Evolutionary conservation across 2,329 filamentous ascomycete species (phyloP).

Genomic region (Hymenoscyphus fructigenus): DNA sequence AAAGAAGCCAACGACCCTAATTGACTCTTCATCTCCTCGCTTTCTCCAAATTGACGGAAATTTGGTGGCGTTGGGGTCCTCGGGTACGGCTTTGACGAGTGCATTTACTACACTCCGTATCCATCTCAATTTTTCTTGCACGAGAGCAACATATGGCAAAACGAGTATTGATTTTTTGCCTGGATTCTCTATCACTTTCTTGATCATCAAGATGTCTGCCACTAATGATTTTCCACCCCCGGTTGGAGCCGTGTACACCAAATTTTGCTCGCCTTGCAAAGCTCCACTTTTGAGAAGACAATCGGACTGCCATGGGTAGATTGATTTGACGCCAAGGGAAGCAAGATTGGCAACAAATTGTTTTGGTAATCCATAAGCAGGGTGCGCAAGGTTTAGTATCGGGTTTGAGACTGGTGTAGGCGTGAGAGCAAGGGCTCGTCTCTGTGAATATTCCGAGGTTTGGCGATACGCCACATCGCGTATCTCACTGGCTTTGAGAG

Average conservation of each 20-base stretch:
- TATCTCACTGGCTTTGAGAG: slow-evolving; percentile 49
- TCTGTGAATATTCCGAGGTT: slow-evolving; percentile 56
- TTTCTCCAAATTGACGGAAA: slow-evolving; percentile 50
- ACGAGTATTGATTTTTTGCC: slow-evolving; percentile 69
- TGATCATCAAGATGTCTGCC: slow-evolving; percentile 71
- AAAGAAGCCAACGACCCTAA: slow-evolving; percentile 72
- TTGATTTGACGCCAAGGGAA: slow-evolving; percentile 65
- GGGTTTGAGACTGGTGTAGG: slow-evolving; percentile 53
- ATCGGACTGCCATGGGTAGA: slow-evolving; percentile 78
- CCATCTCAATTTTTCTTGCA: slow-evolving; percentile 78
- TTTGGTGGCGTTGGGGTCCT: slow-evolving; percentile 10
- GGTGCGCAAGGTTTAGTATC: slow-evolving; percentile 60
- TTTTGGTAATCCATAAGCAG: slow-evolving; percentile 60
- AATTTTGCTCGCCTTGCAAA: slow-evolving; percentile 62
- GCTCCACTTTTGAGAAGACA: slow-evolving; percentile 69
- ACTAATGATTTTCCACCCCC: slow-evolving; percentile 77
- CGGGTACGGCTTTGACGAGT: slow-evolving; percentile 41
- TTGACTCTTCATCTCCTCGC: slow-evolving; percentile 54
- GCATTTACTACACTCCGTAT: slow-evolving; percentile 65
- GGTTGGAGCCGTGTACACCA: slow-evolving; percentile 79
- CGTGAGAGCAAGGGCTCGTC: slow-evolving; percentile 51
- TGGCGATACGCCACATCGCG: slow-evolving; percentile 34
- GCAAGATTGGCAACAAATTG: slow-evolving; percentile 64
- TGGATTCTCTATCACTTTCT: slow-evolving; percentile 62
- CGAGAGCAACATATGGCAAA: slow-evolving; percentile 74